A percentile compares a stretch with the other conserved stretches of the same genome.
Evolutionary conservation across 768 basidiomycete species (phyloP).

Genomic region (Leccinum disarticulatum): DNA sequence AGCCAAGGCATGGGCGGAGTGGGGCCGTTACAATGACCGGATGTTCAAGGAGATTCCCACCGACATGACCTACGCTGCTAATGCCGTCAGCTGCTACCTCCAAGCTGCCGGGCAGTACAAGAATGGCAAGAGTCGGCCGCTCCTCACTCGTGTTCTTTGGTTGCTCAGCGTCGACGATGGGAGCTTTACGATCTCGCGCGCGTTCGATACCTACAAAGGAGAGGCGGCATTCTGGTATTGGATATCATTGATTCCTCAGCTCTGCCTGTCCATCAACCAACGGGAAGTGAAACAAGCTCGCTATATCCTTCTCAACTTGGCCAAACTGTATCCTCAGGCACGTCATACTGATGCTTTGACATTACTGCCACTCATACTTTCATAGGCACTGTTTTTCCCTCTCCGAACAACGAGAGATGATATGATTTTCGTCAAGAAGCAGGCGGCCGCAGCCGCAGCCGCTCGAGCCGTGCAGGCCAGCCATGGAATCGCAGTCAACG

Average conservation of each 20-base stretch:
- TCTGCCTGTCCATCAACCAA: conserved; percentile 85
- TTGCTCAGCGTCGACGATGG: conserved; percentile 89
- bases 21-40: conserved; percentile 92
- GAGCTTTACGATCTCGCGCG: conserved; percentile 65
- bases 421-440: conserved; percentile 47
- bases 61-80: conserved; percentile 76
- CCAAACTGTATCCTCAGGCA: conserved; percentile 91
- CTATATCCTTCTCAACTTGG: conserved; percentile 84
- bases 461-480: conserved; percentile 37
- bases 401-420: conserved; percentile 84
- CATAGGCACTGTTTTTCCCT: conserved; percentile 91
- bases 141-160: conserved; percentile 95
- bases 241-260: conserved; percentile 95
- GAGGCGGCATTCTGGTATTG: conserved; percentile 98
- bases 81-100: conserved; percentile 95
- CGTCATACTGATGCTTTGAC: conserved; percentile 22
- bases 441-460: conserved; percentile 36
- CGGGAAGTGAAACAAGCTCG: conserved; percentile 93
- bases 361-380: conserved; percentile 9
- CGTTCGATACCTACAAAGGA: conserved; percentile 94
- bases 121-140: conserved; percentile 85
- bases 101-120: conserved; percentile 97
- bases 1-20: conserved; percentile 98
- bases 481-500: conserved; percentile 27
- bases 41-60: conserved; percentile 85